Conservation (phyloP, 2,329 filamentous ascomycete genomes). For the Penicillium sp. region DNA sequence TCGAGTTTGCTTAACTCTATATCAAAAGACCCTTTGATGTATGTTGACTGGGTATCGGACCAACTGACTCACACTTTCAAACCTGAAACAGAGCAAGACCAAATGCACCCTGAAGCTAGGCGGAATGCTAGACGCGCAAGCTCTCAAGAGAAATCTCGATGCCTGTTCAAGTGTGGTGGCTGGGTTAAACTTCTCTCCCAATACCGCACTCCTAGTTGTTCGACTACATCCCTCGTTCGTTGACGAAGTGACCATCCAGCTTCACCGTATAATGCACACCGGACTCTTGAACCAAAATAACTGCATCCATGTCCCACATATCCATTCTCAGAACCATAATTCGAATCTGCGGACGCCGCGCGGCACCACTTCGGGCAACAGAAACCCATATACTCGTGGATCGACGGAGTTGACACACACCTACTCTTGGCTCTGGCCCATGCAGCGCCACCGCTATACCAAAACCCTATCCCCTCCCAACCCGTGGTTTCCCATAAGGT, state of each 20-base stretch:
- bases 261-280: neutral
- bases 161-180: neutral
- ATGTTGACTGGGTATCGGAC: neutral
- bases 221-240: neutral
- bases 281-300: neutral
- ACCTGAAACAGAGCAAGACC: neutral
- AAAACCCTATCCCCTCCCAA: neutral
- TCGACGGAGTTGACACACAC: neutral
- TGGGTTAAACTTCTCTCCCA: neutral
- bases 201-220: neutral
- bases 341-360: neutral
- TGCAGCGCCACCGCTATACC: neutral
- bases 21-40: neutral
- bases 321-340: neutral
- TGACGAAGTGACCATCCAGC: neutral
- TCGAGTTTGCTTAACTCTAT: neutral
- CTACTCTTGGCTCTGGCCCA: neutral
- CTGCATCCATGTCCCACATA: neutral
- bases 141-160: neutral
- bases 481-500: neutral
- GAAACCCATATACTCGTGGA: neutral
- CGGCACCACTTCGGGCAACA: neutral
- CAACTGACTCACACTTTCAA: neutral
- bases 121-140: neutral
- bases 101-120: neutral